A percentile compares a stretch with the other conserved stretches of the same genome.
Conservation (phyloP, 768 basidiomycete genomes). For the Gelatoporia subvermispora region DNA sequence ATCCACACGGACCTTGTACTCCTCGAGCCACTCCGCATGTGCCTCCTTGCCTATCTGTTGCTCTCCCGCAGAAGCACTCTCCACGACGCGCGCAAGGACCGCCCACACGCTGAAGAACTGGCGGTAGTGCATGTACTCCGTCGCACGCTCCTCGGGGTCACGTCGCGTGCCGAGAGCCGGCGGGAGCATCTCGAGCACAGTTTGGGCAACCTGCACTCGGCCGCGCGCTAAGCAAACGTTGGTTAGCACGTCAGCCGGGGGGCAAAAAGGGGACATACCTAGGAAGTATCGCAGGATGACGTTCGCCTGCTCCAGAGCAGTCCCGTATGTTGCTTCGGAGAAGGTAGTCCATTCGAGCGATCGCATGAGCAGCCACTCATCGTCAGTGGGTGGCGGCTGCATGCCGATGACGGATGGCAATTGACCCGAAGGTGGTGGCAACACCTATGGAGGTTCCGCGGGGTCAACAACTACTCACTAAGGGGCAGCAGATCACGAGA, state of each 20-base stretch:
- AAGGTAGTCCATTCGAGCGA: slow-evolving; percentile 94
- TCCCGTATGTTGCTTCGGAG: slow-evolving; percentile 62
- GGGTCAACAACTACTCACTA: slow-evolving; percentile 4
- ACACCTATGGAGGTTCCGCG: slow-evolving; percentile 31
- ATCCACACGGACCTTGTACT: slow-evolving; percentile 49
- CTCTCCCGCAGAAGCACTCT: slow-evolving; percentile 53
- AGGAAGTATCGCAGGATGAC: slow-evolving; percentile 88
- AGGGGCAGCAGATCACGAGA: too few species aligned
- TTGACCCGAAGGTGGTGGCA: slow-evolving; percentile 50
- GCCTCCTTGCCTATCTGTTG: slow-evolving; percentile 56
- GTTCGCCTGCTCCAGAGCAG: slow-evolving; percentile 83
- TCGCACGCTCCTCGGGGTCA: slow-evolving; percentile 68
- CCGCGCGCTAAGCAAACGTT: slow-evolving; percentile 54
- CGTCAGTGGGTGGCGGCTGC: slow-evolving; percentile 51
- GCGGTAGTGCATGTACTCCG: slow-evolving; percentile 74
- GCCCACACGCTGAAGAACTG: slow-evolving; percentile 80
- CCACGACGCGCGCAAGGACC: slow-evolving; percentile 53
- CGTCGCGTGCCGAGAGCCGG: slow-evolving; percentile 53
- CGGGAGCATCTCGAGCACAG: slow-evolving; percentile 56
- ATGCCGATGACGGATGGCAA: slow-evolving; percentile 57
- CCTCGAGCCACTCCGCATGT: slow-evolving; percentile 53
- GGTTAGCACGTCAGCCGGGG: neutral
- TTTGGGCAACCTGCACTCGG: slow-evolving; percentile 62
- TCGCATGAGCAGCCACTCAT: slow-evolving; percentile 65
- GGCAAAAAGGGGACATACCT: slow-evolving; percentile 43